Conservation (phyloP, 768 basidiomycete genomes). For the Lactarius trivialis region DNA sequence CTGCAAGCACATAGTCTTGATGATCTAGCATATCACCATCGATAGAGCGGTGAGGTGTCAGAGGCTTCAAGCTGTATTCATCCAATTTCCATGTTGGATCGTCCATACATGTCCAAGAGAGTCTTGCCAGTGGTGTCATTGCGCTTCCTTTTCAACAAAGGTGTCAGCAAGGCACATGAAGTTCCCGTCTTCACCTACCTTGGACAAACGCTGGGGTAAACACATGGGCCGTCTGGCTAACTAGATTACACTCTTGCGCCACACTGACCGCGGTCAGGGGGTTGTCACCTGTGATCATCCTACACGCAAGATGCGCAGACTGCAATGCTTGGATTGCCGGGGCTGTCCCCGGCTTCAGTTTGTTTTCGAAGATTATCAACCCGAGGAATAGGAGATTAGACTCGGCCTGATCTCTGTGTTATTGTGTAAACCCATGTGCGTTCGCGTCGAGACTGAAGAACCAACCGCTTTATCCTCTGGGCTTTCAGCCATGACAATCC, state of each 20-base stretch:
- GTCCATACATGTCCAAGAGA: conserved; percentile 93
- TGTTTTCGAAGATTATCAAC: conserved; percentile 96
- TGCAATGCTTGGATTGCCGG: conserved; percentile 87
- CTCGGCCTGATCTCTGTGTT: conserved; percentile 87
- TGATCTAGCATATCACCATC: conserved; percentile 67
- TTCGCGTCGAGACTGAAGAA: background rate
- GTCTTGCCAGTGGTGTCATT: conserved; percentile 45
- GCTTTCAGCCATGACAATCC: conserved; percentile 95
- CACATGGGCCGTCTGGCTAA: conserved; percentile 83
- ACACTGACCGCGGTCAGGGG: conserved; percentile 95
- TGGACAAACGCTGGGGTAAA: conserved; percentile 75
- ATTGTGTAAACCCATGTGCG: conserved; percentile 5
- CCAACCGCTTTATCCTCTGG: conserved; percentile 87
- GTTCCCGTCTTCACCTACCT: conserved; percentile 40
- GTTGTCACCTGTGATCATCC: conserved; percentile 99
- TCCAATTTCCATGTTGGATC: conserved; percentile 82
- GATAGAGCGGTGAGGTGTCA: conserved; percentile 61
- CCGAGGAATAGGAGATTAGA: conserved; percentile 86
- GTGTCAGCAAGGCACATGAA: background rate
- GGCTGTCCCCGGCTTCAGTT: conserved; percentile 86
- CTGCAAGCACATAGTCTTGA: conserved; percentile 84
- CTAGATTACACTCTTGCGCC: conserved; percentile 85
- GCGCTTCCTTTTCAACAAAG: conserved; percentile 42
- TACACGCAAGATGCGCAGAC: conserved; percentile 82
- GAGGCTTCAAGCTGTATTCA: conserved; percentile 78